Conservation (phyloP, 2,329 filamentous ascomycete genomes). For the Scleromitrula shiraiana region DNA sequence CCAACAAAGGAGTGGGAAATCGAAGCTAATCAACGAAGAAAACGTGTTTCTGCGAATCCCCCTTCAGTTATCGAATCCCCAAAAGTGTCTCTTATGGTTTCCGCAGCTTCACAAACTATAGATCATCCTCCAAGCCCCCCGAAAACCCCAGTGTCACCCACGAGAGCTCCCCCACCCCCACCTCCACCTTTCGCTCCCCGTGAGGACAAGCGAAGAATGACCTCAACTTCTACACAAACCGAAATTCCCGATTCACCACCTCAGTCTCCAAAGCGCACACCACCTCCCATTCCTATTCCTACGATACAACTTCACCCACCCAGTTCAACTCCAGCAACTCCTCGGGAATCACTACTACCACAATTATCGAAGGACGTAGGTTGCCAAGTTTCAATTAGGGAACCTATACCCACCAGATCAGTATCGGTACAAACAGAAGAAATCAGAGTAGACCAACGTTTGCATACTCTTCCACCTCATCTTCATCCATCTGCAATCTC, state of each 20-base stretch:
- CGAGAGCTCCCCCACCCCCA: constrained; percentile 35
- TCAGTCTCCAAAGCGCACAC: constrained; percentile 19
- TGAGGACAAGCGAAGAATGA: constrained; percentile 35
- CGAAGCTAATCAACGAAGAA: constrained; percentile 66
- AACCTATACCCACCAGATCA: constrained; percentile 34
- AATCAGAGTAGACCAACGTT: constrained; percentile 73
- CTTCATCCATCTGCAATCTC: constrained; percentile 71
- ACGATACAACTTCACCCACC: constrained; percentile 91
- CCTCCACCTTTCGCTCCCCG: constrained; percentile 19
- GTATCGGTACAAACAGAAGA: constrained; percentile 75
- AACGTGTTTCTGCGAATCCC: constrained; percentile 52
- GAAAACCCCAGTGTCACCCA: constrained; percentile 52
- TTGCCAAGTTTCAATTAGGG: constrained; percentile 63
- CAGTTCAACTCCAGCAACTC: constrained; percentile 72
- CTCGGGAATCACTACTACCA: constrained; percentile 64
- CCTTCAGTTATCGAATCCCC: constrained; percentile 43
- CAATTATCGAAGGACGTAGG: constrained; percentile 76
- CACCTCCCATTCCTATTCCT: constrained; percentile 48
- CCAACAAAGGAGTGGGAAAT: constrained; percentile 45
- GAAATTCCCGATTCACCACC: constrained; percentile 26
- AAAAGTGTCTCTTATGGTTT: constrained; percentile 48
- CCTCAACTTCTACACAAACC: constrained; percentile 57
- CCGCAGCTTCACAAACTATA: constrained; percentile 53
- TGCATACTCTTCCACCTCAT: constrained; percentile 67
- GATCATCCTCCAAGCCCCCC: constrained; percentile 57